Evolutionary conservation across 2,329 filamentous ascomycete species (phyloP), one percentile per base, ranked within the genome.

Genomic region (Raffaelea albimanens): DNA sequence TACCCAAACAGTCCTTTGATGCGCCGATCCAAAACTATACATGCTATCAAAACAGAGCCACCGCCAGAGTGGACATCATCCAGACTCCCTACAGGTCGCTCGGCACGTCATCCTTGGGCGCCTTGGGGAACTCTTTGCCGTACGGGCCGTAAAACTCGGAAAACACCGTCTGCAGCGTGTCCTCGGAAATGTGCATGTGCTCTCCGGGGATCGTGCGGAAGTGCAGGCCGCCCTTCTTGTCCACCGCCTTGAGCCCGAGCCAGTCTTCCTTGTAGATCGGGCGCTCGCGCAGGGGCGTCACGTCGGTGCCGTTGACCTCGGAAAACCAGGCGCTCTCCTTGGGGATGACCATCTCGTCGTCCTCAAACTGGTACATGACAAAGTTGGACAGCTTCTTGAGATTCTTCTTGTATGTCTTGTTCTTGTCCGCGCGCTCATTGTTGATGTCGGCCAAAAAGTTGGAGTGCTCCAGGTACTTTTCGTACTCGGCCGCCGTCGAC

Each of bases 361-460:
- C 80, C 53, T 82, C 82, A 61, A 97, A 98, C 65, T 95, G 70
- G 62, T 86, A 89, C 85, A 97, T 86, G 53, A 86, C 87, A 54
- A 97, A 85, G 57, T 83, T 84, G 58, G 85, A 78, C 61, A 98
- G 62, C 31, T 59, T 65, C 8, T 73, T 75, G 43, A 98, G 56
- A 60, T 91, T 85, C 56, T 75, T 65, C 61, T 76, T 81, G 64
- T 97, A 98, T 13, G 68, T 73, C 33, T 66, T 58, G 58, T 89
- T 95, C 76, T 69, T 52, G 43, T 55, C 54, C 13, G 40, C 19
- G 11, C 90, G 76, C 75, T 98, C 93, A 63, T 97, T 97, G 67
- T 98, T 98, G 67, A 97, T 83, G 61, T 97, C 91, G 10, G 91
- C 93, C 9, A 98, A 72, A 65, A 94, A 96, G 62, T 90, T 91